Conservation (phyloP, 305 asterid species). For the Solanum hybrid region DNA sequence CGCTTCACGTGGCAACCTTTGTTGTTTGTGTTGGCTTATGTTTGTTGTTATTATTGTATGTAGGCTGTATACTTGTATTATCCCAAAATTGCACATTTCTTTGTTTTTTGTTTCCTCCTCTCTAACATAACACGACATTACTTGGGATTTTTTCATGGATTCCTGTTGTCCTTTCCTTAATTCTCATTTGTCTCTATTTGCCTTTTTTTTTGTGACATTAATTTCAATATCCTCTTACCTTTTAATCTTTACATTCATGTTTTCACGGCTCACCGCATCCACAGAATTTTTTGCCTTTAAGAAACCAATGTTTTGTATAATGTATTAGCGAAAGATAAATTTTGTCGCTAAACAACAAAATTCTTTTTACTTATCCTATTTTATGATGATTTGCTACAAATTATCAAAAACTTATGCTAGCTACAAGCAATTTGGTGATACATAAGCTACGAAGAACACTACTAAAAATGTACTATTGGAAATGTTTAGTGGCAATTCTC, state of each 20-base stretch:
- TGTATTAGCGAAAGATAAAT: not conserved
- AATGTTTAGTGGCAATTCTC: not conserved
- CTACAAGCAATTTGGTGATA: not conserved
- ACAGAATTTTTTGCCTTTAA: not conserved
- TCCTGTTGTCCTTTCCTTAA: constrained; percentile 31
- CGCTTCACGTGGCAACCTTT: constrained; percentile 66
- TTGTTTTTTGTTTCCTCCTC: constrained; percentile 8
- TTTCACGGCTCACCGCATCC: not conserved
- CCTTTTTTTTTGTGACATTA: not conserved
- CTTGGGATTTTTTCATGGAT: constrained; percentile 45
- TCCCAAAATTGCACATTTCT: not conserved
- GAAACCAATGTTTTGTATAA: not conserved
- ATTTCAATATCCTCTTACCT: not conserved
- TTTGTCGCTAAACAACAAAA: not conserved
- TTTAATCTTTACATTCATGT: not conserved
- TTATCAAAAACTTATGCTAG: not conserved
- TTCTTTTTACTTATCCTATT: not conserved
- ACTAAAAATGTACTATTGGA: not conserved
- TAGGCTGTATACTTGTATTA: not conserved
- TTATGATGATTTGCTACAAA: not conserved
- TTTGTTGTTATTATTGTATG: not conserved
- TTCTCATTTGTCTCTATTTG: constrained; percentile 8
- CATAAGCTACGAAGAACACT: not conserved
- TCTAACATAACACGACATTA: constrained; percentile 26
- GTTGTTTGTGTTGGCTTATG: constrained; percentile 24